Evolutionary conservation across 495 filamentous ascomycete species (phyloP).

Genomic region (Penicillium longicatenatum): DNA sequence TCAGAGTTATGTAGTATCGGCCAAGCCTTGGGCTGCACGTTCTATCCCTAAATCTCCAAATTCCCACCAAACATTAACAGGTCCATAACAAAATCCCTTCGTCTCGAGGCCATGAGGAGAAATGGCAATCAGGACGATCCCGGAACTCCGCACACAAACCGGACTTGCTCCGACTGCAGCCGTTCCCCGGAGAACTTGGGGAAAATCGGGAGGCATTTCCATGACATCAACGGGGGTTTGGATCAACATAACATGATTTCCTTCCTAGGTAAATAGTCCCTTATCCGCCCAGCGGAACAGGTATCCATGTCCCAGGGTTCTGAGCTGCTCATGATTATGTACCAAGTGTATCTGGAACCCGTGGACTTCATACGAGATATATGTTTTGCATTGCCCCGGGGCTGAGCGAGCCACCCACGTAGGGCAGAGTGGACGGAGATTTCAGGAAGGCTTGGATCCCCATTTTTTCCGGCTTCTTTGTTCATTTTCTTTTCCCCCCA

Average conservation of each 20-base stretch:
- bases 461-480: background rate
- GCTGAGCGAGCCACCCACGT: background rate
- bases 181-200: conserved; percentile 14
- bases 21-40: too few species aligned
- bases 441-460: background rate
- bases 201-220: background rate
- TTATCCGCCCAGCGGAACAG: background rate
- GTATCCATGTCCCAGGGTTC: background rate
- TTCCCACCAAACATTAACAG: too few species aligned
- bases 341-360: background rate
- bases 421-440: background rate
- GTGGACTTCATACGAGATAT: background rate
- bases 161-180: conserved; percentile 24
- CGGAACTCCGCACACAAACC: conserved; percentile 14
- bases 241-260: background rate
- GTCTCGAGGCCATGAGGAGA: background rate
- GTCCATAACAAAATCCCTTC: background rate
- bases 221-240: conserved; percentile 2
- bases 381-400: background rate
- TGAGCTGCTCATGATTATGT: background rate
- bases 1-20: too few species aligned
- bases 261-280: background rate
- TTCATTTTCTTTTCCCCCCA: background rate
- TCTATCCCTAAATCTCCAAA: too few species aligned
- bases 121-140: conserved; percentile 4